phyloP scores from a whole-genome alignment of 1,139 yeast species.

The Pichia sp. region DNA sequence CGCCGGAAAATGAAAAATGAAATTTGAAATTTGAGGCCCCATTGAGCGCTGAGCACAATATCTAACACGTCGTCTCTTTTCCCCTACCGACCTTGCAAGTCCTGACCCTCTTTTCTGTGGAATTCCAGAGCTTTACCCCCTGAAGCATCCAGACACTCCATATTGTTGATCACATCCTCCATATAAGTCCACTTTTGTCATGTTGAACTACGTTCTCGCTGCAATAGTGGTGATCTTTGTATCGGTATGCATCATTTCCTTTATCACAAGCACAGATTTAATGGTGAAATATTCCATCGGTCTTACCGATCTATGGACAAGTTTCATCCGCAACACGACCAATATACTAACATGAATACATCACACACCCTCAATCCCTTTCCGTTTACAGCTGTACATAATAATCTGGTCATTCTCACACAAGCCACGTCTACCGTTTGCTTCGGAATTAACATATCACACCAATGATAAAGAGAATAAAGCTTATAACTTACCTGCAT shows the following conservation, averaged over 20 bases:
- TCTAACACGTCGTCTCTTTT: background rate
- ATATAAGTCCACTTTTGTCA: background rate
- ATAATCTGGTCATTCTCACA: slow-evolving; percentile 55
- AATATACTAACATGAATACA: too few species aligned
- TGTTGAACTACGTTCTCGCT: background rate
- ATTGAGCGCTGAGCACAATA: background rate
- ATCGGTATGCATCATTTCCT: background rate
- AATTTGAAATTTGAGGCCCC: too few species aligned
- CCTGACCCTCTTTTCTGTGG: background rate
- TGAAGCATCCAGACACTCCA: too few species aligned
- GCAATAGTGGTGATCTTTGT: background rate
- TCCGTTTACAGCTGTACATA: slow-evolving; percentile 41
- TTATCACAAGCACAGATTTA: background rate
- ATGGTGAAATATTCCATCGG: too few species aligned
- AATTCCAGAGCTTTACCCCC: background rate
- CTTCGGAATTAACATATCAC: slow-evolving; percentile 50
- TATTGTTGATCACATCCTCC: too few species aligned
- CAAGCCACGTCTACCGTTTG: slow-evolving; percentile 55
- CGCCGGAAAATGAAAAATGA: too few species aligned
- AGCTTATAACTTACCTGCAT: slow-evolving; percentile 22
- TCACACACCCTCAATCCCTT: too few species aligned
- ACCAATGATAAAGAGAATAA: slow-evolving; percentile 33
- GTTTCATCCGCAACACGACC: too few species aligned
- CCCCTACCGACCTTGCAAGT: background rate
- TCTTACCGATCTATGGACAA: too few species aligned